Base-by-base conservation (phyloP, 352 stramenopile species). In the Phytopythium boreale region DNA sequence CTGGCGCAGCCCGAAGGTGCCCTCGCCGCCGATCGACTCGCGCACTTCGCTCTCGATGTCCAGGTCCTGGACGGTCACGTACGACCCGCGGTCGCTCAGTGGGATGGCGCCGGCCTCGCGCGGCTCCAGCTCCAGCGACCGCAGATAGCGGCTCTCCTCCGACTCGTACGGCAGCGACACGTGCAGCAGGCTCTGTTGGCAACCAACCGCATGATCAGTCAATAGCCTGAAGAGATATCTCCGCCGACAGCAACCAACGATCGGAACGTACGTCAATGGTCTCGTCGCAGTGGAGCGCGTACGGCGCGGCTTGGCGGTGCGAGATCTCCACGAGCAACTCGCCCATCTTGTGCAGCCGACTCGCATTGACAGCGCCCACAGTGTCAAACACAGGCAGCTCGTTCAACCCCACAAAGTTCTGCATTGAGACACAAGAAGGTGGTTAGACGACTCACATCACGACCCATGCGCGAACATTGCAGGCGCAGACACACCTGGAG, bases 361-460 rank as follows among this genome's bases (percentile, higher is more conserved):
- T 89, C n/a, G 71, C 63, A 61, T 96, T 94, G 24, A 96, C 70
- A 17, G 90, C 55, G 10, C 79, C 77, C 2, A 76, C 73, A 10
- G 89, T 87, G 57, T 89, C 76, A 61, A 91, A 90, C 10, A 75
- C 74, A 49, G 88, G 88, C 10, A 96, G 64, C 52, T 96, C 88
- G 50, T 89, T 93, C 43, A 96, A 67, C 14, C 84, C 84, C 2
- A 93, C 86, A 34, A 93, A 90, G 20, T 76, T 77, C 84, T 95
- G 63, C 37, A 64, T 20, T 20, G 19, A 27, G 9, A 4, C 15
- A 47, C n/a, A 34, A 9, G 19, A 2, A 49, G 17, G 39, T 43
- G 24, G 59, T 19, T 7, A 6, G 14, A 39, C 29, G 29, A 34
- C 7, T 34, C 29, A 34, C 29, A 34, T 34, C 29, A 34, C 3